Evolutionary conservation across 108 stramenopile species (phyloP), one percentile per base, ranked within the genome.

Genomic region (Conticribra weissflogii): DNA sequence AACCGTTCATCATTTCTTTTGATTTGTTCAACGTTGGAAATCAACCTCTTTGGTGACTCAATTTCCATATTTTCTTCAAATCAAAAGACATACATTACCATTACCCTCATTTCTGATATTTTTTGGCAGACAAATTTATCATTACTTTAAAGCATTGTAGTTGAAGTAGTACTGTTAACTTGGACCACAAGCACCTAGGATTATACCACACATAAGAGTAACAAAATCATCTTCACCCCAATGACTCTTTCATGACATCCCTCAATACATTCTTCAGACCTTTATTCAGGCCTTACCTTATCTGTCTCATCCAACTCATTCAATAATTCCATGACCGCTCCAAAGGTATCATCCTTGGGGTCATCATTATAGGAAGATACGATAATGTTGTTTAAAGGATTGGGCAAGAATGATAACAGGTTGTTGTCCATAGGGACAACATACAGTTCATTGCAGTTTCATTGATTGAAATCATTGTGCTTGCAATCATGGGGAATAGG

Each of bases 361-460:
- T 99, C 98, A 44, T 98, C 95, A 70, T 96, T 99, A 88, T 98
- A 99, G 49, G 84, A 90, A 60, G 91, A 94, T 29, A 99, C 98
- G 57, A 98, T 94, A 70, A 99, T 96, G 54, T 98, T 98, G 83
- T 99, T 99, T 45, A 85, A 86, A 14, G 95, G 94, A 68, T 98
- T 96, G 21, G 93, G 86, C 54, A 96, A 56, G 74, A 97, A 98
- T 7, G 86, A 84, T 63, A 95, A 74, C 17, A 98, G 98, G 60
- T 96, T 96, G 82, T 99, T 99, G 78, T 99, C 99, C 48, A 99
- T 97, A 27, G 99, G 81, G 18, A 98, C 96, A 24, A 94, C 89
- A 22, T 96, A 91, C 30, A 74, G 59, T 59, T 78, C 81, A 55
- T 83, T 76, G 21, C 69, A 68, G 33, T 54, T 57, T 54, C 21